These are phyloP conservation scores for Isatis tinctoria DNA, from an alignment of 345 rosid species.

Conservation along the genomic window DNA sequence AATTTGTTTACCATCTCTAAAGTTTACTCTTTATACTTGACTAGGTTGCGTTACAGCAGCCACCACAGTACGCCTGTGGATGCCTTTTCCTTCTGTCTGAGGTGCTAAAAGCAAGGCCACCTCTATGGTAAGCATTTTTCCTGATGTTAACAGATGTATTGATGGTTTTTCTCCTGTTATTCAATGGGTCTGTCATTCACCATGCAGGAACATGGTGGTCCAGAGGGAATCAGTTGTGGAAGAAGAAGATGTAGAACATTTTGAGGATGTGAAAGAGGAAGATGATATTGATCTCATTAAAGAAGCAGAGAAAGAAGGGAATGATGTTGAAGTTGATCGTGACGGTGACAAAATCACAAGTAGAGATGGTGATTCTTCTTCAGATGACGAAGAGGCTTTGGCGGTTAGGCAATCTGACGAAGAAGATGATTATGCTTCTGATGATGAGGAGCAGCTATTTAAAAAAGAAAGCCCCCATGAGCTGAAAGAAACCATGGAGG, in stretches of 20 bases:
- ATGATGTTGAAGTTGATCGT: constrained; percentile 15
- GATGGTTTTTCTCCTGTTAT: neutral
- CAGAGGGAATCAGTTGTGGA: constrained; percentile 85
- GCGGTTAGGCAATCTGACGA: constrained; percentile 49
- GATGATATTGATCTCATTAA: constrained; percentile 35
- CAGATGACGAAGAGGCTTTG: constrained; percentile 52
- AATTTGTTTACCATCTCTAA: neutral
- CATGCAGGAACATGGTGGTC: constrained; percentile 70
- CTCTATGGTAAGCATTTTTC: constrained; percentile 54
- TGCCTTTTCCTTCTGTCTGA: constrained; percentile 93
- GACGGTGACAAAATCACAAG: constrained; percentile 25
- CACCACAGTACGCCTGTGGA: constrained; percentile 92
- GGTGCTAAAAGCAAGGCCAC: constrained; percentile 84
- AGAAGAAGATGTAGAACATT: constrained; percentile 93
- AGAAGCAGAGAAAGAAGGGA: constrained; percentile 36
- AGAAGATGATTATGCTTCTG: constrained; percentile 44
- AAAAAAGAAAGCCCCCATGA: constrained; percentile 32
- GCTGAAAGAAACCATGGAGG: constrained; percentile 17
- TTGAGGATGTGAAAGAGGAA: constrained; percentile 81
- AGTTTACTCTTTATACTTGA: constrained; percentile 21
- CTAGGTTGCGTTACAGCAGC: constrained; percentile 94
- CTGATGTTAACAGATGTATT: neutral
- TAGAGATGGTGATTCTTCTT: constrained; percentile 47
- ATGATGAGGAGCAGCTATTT: constrained; percentile 49
- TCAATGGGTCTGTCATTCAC: neutral